Conservation (phyloP, 371 early-diverging fungal species). For the Mortierella sp. region DNA sequence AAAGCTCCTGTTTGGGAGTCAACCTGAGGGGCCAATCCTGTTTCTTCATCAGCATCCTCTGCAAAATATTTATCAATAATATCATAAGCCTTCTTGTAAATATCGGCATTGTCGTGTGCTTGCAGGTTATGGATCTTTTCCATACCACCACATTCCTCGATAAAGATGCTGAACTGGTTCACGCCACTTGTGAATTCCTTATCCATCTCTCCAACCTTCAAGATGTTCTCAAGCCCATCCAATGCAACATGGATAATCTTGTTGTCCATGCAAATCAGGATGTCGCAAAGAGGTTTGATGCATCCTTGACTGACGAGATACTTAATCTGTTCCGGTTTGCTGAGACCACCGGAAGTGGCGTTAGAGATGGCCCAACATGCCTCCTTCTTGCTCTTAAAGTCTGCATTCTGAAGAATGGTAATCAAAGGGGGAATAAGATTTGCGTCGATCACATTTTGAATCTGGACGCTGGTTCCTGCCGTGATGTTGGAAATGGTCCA, state of each 20-base stretch:
- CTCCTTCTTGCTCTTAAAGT: slow-evolving; percentile 99
- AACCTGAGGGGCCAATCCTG: slow-evolving; percentile 73
- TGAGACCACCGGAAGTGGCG: slow-evolving; percentile 94
- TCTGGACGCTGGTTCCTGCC: slow-evolving; percentile 98
- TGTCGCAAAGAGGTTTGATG: slow-evolving; percentile 96
- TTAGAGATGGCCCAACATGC: slow-evolving; percentile 99
- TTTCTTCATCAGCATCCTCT: slow-evolving; percentile 88
- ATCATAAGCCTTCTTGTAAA: slow-evolving; percentile 93
- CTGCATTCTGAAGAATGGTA: slow-evolving; percentile 88
- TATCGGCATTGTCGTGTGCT: slow-evolving; percentile 91
- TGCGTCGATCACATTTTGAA: slow-evolving; percentile 95
- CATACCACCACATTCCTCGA: slow-evolving; percentile 95
- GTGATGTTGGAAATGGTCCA: slow-evolving; percentile 99
- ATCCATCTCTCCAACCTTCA: slow-evolving; percentile 94
- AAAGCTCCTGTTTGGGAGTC: slow-evolving; percentile 78
- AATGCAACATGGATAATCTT: slow-evolving; percentile 96
- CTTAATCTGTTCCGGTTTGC: slow-evolving; percentile 90
- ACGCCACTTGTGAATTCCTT: slow-evolving; percentile 67
- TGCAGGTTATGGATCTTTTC: slow-evolving; percentile 93
- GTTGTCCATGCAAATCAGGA: slow-evolving; percentile 92
- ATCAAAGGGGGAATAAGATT: slow-evolving; percentile 95
- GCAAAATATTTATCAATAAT: slow-evolving; percentile 96
- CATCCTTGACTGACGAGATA: slow-evolving; percentile 93
- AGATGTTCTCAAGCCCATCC: slow-evolving; percentile 97
- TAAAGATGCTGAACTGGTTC: slow-evolving; percentile 86